Base-by-base conservation (phyloP, 1,139 yeast genomes). In the Sugiyamaella paludigena region DNA sequence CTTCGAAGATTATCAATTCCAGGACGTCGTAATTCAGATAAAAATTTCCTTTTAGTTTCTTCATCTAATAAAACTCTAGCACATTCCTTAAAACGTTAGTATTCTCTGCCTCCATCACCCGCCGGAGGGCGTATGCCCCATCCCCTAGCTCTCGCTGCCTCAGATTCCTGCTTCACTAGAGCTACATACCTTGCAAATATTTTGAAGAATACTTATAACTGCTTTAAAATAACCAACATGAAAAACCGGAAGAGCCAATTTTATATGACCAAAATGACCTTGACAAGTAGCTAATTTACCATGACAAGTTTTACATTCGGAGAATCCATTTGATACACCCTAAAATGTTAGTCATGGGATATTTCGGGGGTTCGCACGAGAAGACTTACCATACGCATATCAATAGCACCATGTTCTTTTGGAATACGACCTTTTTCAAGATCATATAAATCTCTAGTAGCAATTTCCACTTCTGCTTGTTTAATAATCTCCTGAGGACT, bases 151-250 rank as follows among this genome's bases (percentile, higher is more conserved):
- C n/a, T n/a, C n/a, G n/a, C n/a, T n/a, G n/a, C n/a, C n/a, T n/a
- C n/a, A n/a, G n/a, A n/a, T n/a, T n/a, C n/a, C n/a, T n/a, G n/a
- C n/a, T n/a, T n/a, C n/a, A n/a, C n/a, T n/a, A n/a, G n/a, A 15
- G n/a, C 13, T 10, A 43, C 47, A 37, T n/a, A 43, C 47, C 40
- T 45, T 94, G 75, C 99, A 94, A 55, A 94, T 84, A 52, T 87
- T 81, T 68, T 94, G 98, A 49, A 94, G 72, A 45, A 94, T 91
- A 62, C 83, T 85, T 56, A 94, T 87, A 35, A 88, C 87, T 36
- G 94, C 84, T 67, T 91, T 92, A 76, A 94, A 92, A 66, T 89
- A 94, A 5, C 99, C 99, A 40, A 92, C 95, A 65, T 94, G 98
- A 71, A 92, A 94, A 13, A 91, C 98, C 1, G 99, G 99, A 44